Evolutionary conservation across 208 protist species (phyloP), one percentile per base, ranked within the genome.

Genomic region (Naegleria gruberi): DNA sequence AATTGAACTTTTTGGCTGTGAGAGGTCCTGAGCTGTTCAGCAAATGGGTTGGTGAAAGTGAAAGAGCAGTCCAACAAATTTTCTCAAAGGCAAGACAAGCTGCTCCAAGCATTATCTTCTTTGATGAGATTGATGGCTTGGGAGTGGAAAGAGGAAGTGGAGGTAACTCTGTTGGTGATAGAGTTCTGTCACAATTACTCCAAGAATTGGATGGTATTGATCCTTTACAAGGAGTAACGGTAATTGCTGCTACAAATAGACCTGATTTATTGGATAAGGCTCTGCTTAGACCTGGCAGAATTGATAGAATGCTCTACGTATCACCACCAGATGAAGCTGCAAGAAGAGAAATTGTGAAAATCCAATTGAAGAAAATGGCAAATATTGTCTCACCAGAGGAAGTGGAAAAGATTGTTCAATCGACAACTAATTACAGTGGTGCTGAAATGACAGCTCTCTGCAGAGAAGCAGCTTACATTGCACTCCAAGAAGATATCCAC

Each of bases 11-110:
- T 87, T 90, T 99, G 41, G 93, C 97, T 17, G 94, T 99, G 40
- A 98, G 98, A 92, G 94, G 95, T 15, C 95, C 95, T 0, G 95
- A 97, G 92, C 77, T 98, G 37, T 96, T 98, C 73, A 94, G 90
- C 30, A 99, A 98, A 91, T 99, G 94, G 93, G 98, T 99, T 2
- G 98, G 98, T 44, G 97, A 99, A 73, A 96, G 94, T 43, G 98
- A 99, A 90, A 94, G 94, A 10, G 97, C 93, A 17, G 92, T 99
- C 5, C 91, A 94, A 10, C 94, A 97, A 55, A 90, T 99, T 0
- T 99, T 99, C 89, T 89, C 90, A 45, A 95, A 93, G 42, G 98
- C 98, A 0, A 92, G 96, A 34, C 90, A 91, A 30, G 91, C 93
- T 17, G 91, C 98, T 4, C 98, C 98, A 0, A 95, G 93, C n/a